These are phyloP conservation scores for Halenospora varia DNA, from an alignment of 495 filamentous ascomycete species.

Conservation along the genomic window DNA sequence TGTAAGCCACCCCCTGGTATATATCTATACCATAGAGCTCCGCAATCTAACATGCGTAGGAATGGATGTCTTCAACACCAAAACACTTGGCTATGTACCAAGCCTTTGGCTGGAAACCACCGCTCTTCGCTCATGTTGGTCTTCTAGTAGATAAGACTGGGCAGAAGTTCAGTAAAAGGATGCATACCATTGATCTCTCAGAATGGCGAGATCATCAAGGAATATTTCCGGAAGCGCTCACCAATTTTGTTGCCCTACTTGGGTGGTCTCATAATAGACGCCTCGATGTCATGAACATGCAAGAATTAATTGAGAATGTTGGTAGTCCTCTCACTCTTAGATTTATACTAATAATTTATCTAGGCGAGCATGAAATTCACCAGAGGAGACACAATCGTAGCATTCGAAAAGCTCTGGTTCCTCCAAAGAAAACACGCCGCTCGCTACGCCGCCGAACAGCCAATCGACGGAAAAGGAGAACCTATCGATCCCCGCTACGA, in stretches of 20 bases:
- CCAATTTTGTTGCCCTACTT: conserved; percentile 80
- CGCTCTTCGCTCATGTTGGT: conserved; percentile 83
- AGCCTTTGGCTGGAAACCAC: conserved; percentile 84
- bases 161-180: conserved; percentile 89
- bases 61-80: conserved; percentile 94
- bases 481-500: conserved; percentile 11
- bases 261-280: conserved; percentile 75
- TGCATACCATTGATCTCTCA: conserved; percentile 63
- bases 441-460: conserved; percentile 17
- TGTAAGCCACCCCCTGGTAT: conserved; percentile 39
- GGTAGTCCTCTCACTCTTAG: conserved; percentile 13
- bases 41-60: conserved; percentile 38
- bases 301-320: conserved; percentile 66
- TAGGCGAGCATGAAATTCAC: conserved; percentile 82
- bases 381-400: conserved; percentile 80
- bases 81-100: conserved; percentile 83
- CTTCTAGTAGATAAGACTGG: conserved; percentile 69
- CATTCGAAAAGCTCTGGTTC: conserved; percentile 73
- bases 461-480: conserved; percentile 19
- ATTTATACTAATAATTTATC: background rate
- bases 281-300: conserved; percentile 62
- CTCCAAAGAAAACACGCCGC: conserved; percentile 71
- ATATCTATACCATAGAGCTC: background rate
- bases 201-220: conserved; percentile 61
- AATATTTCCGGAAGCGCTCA: conserved; percentile 67